Conservation (phyloP, 225 moss, liverwort and hornwort species). For the Straminergon stramineum region DNA sequence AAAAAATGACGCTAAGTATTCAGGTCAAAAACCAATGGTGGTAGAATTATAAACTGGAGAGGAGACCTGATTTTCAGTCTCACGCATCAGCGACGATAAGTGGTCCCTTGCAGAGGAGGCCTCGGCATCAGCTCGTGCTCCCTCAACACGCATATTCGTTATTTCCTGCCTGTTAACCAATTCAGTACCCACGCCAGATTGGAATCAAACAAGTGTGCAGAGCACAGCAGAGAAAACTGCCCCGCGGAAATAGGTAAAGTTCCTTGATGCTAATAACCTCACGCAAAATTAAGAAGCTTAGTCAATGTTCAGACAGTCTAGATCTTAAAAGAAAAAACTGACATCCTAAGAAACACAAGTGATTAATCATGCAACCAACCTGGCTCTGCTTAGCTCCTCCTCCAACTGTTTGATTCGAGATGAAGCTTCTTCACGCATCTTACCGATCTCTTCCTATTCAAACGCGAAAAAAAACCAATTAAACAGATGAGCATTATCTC, state of each 20-base stretch:
- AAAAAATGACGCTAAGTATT: not conserved
- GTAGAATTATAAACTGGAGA: not conserved
- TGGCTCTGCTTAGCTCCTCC: constrained; percentile 61
- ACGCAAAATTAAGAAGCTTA: not conserved
- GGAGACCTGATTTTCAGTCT: constrained; percentile 73
- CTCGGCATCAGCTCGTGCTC: constrained; percentile 76
- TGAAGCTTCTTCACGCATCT: constrained; percentile 58
- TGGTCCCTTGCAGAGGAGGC: constrained; percentile 76
- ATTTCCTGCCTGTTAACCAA: constrained; percentile 46
- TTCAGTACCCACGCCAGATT: not conserved
- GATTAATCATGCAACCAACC: constrained; percentile 17
- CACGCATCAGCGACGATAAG: constrained; percentile 52
- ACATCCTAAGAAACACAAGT: not conserved
- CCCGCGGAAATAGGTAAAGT: not conserved
- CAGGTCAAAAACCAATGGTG: not conserved
- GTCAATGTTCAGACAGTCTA: not conserved
- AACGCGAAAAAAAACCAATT: not conserved
- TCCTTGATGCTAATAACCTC: not conserved
- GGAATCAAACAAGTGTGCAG: not conserved
- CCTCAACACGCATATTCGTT: constrained; percentile 70
- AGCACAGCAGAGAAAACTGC: not conserved
- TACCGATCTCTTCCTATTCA: constrained; percentile 69
- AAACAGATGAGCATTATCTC: not conserved
- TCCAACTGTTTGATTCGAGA: constrained; percentile 59
- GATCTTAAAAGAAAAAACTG: not conserved